A percentile compares a stretch with the other conserved stretches of the same genome.
Conservation (phyloP, 345 rosid species). For the Euphorbia pulcherrima region DNA sequence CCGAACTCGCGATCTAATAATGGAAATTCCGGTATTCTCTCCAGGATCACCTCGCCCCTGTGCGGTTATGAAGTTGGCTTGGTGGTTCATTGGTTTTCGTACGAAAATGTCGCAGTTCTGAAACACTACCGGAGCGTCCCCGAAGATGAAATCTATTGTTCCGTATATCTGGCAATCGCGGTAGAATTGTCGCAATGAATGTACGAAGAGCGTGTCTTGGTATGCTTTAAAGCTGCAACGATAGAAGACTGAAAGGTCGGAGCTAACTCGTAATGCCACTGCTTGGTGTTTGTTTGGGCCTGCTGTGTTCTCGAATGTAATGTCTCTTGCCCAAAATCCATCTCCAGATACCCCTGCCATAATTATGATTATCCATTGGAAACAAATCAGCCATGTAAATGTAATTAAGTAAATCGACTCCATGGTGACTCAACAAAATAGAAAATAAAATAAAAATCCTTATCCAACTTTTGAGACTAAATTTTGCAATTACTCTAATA, state of each 20-base stretch:
- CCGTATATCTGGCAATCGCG: constrained; percentile 70
- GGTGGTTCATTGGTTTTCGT: constrained; percentile 50
- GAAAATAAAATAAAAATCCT: too few relatives aligned
- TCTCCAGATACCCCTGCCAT: constrained; percentile 56
- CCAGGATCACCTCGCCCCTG: constrained; percentile 54
- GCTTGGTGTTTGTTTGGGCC: constrained; percentile 70
- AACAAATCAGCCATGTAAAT: background rate
- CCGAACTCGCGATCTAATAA: constrained; percentile 44
- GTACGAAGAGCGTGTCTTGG: constrained; percentile 63
- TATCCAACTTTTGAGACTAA: too few relatives aligned
- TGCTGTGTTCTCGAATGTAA: constrained; percentile 72
- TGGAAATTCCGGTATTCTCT: constrained; percentile 56
- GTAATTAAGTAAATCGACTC: too few relatives aligned
- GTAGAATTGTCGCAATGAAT: constrained; percentile 61
- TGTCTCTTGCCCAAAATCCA: constrained; percentile 79
- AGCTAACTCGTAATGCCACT: constrained; percentile 52
- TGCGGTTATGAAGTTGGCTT: constrained; percentile 56
- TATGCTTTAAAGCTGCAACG: constrained; percentile 65
- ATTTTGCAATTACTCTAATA: too few relatives aligned
- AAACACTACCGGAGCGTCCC: constrained; percentile 55
- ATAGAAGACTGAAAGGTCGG: constrained; percentile 56
- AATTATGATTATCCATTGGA: background rate
- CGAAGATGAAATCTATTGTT: constrained; percentile 71
- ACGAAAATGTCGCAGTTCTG: constrained; percentile 73
- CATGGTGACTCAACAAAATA: too few relatives aligned